Evolutionary conservation across 768 basidiomycete genomes (phyloP), one percentile per base, ranked within the genome.

Genomic region (Amanita rubescens): DNA sequence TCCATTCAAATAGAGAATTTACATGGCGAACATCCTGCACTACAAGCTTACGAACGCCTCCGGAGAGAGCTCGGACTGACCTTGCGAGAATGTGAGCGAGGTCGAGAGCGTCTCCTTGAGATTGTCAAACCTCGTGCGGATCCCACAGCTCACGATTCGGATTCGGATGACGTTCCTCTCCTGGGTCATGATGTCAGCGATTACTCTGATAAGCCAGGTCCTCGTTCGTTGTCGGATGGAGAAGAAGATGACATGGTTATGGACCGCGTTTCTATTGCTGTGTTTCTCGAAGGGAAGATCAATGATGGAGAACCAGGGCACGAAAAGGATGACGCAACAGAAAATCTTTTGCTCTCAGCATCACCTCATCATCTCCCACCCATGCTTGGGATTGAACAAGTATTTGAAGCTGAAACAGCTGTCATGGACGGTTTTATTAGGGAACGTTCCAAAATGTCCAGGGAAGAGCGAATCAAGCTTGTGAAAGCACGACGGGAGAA

Each of bases 81-180:
- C 1, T 68, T 92, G 27, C 71, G 89, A 6, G 90, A 92, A 60
- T 92, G 88, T 62, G 90, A 92, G 66, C 78, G 90, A 7, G 90
- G 90, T 0, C 72, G 85, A 15, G 84, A 81, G 37, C 76, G 77
- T 15, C 69, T 92, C 30, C 58, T 84, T 1, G 77, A 80, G 47
- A 68, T 85, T 51, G 66, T 88, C 3, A 63, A 72, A n/a, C 81
- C 82, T 0, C 68, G 70, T 3, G 58, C 60, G 8, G 54, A 48
- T 15, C 64, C 37, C 12, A 60, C 57, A 51, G 66, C 41, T 27
- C 63, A 56, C 30, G 70, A 71, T 4, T 53, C 52, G 6, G 52
- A 53, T 25, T 55, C 15, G 5, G 65, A 68, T 4, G 72, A 70
- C 7, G 64, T 81, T n/a, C 82, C 81, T 6, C 73, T 66, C 8